Base-by-base conservation (phyloP, 345 rosid species). In the Physaria fendleri region DNA sequence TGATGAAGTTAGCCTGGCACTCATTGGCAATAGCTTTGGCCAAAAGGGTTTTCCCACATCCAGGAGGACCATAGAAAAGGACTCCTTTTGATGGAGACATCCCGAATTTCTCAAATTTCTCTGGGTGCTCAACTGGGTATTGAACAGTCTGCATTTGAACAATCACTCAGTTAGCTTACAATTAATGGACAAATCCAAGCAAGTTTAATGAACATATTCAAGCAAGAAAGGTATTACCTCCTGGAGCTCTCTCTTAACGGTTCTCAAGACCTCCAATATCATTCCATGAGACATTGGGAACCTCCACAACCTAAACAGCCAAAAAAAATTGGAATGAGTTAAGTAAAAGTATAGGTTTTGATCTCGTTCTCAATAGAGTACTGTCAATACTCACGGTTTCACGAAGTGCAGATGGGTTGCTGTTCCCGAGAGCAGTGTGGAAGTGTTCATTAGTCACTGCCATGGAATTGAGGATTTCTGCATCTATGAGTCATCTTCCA, bases 1-100 rank as follows among this genome's bases (percentile, higher is more conserved):
- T 91, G 71, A 91, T 91, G 78, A 91, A 91, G 76, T 91, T 91
- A 8, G 98, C 95, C 63, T 91, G 98, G 47, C 98, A 91, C 61
- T 91, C 98, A 48, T 91, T 91, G 51, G 98, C 98, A 50, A 91
- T 91, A 71, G 98, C 98, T 73, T 91, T 91, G 39, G 98, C 98
- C 46, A 91, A 76, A 70, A 92, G 96, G 20, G 98, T 92, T 73
- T 92, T 92, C 40, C 98, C 98, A 53, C 96, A 92, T 45, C 96
- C 98, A 44, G 98, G 98, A 64, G 98, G 96, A 12, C 98, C 98
- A 46, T 88, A 92, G 82, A 92, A 88, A 13, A 92, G 87, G 24
- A 92, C 98, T 46, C 98, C 98, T 77, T 88, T 92, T 4, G 98
- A 92, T 5, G 96, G 98, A 47, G 96, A 88, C 98, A 91, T 91